These are phyloP conservation scores for Lycium ferocissimum DNA, from an alignment of 257 asterid genomes.

Conservation along the genomic window DNA sequence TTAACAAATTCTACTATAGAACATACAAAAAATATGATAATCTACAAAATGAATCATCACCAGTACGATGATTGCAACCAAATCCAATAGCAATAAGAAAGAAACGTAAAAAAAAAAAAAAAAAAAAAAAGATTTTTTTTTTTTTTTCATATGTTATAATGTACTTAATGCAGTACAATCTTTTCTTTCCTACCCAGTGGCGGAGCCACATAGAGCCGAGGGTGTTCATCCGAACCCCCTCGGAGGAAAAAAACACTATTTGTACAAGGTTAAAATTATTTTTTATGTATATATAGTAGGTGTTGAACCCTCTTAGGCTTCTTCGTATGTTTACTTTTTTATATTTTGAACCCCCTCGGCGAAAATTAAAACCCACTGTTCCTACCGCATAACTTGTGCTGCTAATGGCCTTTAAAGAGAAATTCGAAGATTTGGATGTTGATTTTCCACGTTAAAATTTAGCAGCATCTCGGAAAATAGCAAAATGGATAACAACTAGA, in stretches of 20 bases:
- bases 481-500: not conserved
- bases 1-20: slow-evolving; percentile 8
- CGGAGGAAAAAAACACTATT: too few species aligned
- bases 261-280: too few species aligned
- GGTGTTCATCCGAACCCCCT: too few species aligned
- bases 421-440: not conserved
- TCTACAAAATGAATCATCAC: not conserved
- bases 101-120: not conserved
- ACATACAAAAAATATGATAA: not conserved
- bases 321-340: too few species aligned
- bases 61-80: slow-evolving; percentile 9
- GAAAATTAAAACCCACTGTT: too few species aligned
- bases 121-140: too few species aligned
- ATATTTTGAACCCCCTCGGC: too few species aligned
- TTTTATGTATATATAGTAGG: too few species aligned
- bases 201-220: too few species aligned
- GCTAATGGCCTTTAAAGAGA: not conserved
- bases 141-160: not conserved
- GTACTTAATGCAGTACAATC: not conserved
- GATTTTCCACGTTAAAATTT: not conserved
- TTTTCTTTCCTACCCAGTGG: not conserved
- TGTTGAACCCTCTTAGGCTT: too few species aligned
- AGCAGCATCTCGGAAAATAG: not conserved
- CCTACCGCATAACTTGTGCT: slow-evolving; percentile 22
- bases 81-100: not conserved